A percentile compares a stretch with the other conserved stretches of the same genome.
phyloP scores from a whole-genome alignment of 2,329 filamentous ascomycete genomes.

The Aspergillus intermedius region DNA sequence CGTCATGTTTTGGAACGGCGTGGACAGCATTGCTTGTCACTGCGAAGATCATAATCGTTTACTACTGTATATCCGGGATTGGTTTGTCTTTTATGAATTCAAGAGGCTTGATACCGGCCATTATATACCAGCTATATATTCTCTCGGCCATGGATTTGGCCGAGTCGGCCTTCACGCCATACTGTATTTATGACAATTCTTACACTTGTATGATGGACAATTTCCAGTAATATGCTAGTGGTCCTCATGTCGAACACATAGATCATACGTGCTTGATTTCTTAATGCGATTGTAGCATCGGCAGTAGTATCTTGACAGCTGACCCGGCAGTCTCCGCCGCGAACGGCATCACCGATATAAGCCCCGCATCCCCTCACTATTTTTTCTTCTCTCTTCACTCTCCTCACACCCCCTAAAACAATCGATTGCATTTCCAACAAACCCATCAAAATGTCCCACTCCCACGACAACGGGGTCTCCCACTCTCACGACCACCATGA shows the following conservation, averaged over 20 bases:
- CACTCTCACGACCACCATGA: conserved; percentile 39
- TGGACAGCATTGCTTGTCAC: neutral
- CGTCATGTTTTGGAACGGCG: conserved; percentile 8
- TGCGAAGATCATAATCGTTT: conserved; percentile 1
- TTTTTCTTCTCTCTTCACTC: neutral
- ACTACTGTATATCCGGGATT: neutral
- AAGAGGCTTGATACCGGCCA: neutral
- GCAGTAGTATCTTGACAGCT: too few relatives aligned
- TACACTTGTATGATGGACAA: too few relatives aligned
- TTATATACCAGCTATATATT: neutral
- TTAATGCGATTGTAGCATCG: too few relatives aligned
- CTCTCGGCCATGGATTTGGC: neutral
- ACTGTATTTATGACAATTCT: too few relatives aligned
- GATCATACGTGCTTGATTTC: too few relatives aligned
- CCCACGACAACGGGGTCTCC: conserved; percentile 19
- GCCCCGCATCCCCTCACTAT: too few relatives aligned
- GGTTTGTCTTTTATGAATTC: neutral
- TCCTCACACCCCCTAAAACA: neutral
- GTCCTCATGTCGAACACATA: too few relatives aligned
- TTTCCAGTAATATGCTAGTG: too few relatives aligned
- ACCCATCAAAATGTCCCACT: neutral
- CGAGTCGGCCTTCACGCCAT: too few relatives aligned
- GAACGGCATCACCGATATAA: too few relatives aligned
- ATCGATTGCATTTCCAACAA: neutral
- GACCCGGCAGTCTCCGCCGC: too few relatives aligned